Base-by-base conservation (phyloP, 2,329 filamentous ascomycete genomes). In the Chalara sp. region DNA sequence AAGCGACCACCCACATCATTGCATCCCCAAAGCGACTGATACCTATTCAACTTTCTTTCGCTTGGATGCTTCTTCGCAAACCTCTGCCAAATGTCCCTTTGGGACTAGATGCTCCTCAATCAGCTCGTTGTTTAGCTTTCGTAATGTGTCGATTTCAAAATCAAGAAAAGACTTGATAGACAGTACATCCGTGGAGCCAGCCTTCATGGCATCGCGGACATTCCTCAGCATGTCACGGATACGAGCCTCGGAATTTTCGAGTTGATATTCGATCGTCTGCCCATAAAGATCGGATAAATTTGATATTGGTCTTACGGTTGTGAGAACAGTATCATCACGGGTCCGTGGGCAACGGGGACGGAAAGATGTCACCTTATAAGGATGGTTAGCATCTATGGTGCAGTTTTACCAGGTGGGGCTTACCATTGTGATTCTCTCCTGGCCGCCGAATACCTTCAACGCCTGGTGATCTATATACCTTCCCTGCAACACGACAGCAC, bases 391-490 rank as follows among this genome's bases (percentile, higher is more conserved):
- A 3, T 21, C 21, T 21, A 21, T 21, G 21, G 21, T 21, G 21
- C 21, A 21, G 21, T 21, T 21, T 21, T 3, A 21, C 21, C 21
- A 21, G 21, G 21, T 21, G 21, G 3, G 21, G 21, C 21, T 21
- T 21, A 21, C 70, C 62, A 74, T 71, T 2, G 71, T 73, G 54
- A 75, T 68, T 32, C 73, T 67, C 58, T 75, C 73, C 7, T 66
- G 65, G 11, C 66, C 68, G 32, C 71, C 70, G 6, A 65, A 65
- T 1, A 70, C 71, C 21, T 61, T 60, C 8, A 70, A 56, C 3
- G 73, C 73, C 47, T 71, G 68, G 53, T 75, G 73, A 30, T 66
- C 65, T 51, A 75, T 72, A 49, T 73, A 73, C 45, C 70, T 63
- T 8, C 72, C 72, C 56, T 75, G 73, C 12, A 75, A 63, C 11